A percentile compares a stretch with the other conserved stretches of the same genome.
Conservation (phyloP, 208 protist species). For the Leishmania tarentolae region DNA sequence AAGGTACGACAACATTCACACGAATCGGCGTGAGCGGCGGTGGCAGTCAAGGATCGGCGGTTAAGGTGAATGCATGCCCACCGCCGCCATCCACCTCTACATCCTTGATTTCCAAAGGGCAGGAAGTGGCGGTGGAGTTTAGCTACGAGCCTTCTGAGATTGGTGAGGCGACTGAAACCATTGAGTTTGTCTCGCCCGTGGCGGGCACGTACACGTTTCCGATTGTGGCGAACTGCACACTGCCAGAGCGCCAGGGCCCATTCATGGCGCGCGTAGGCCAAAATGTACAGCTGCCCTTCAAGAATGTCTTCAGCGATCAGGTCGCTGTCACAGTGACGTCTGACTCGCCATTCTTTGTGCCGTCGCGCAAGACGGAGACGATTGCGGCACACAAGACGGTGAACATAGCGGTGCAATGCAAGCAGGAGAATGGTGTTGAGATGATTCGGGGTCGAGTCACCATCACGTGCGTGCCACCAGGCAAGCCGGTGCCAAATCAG, state of each 20-base stretch:
- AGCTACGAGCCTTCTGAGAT: constrained; percentile 92
- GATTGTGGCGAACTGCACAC: constrained; percentile 85
- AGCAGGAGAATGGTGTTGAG: constrained; percentile 41
- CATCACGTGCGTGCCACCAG: constrained; percentile 49
- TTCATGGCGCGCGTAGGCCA: constrained; percentile 70
- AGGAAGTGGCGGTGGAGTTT: constrained; percentile 92
- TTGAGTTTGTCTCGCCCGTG: constrained; percentile 80
- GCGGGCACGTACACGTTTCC: constrained; percentile 93
- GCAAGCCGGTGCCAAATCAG: constrained; percentile 19
- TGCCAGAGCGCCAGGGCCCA: constrained; percentile 94
- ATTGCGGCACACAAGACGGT: constrained; percentile 85
- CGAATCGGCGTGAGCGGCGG: constrained; percentile 25
- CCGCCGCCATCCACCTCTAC: background rate
- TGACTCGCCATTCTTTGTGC: constrained; percentile 86
- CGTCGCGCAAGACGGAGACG: constrained; percentile 77
- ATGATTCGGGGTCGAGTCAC: constrained; percentile 31
- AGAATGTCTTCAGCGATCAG: constrained; percentile 93
- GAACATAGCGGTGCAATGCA: constrained; percentile 77
- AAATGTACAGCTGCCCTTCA: constrained; percentile 83
- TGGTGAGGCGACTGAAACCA: constrained; percentile 75
- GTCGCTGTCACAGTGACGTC: constrained; percentile 81
- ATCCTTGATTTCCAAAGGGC: constrained; percentile 54
- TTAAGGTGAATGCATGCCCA: constrained; percentile 27
- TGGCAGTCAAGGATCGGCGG: constrained; percentile 29
- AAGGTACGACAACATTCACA: constrained; percentile 14